A percentile compares a stretch with the other conserved stretches of the same genome.
Conservation (phyloP, 2,329 filamentous ascomycete species). For the Cordyceps tenuipes region DNA sequence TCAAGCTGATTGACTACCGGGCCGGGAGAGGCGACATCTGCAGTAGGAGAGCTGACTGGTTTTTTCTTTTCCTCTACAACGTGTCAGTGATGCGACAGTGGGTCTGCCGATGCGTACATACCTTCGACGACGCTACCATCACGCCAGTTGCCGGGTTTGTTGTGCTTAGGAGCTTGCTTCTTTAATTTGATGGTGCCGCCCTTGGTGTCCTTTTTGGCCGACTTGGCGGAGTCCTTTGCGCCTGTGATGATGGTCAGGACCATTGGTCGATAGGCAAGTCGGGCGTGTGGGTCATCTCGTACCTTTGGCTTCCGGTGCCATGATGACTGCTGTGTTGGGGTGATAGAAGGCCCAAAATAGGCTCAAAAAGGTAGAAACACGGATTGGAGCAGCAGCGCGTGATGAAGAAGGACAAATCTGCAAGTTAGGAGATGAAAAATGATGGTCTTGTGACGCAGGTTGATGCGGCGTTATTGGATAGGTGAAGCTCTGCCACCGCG, state of each 20-base stretch:
- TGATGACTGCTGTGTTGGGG: not conserved
- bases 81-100: not conserved
- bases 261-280: not conserved
- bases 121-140: slow-evolving; percentile 57
- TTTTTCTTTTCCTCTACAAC: slow-evolving; percentile 46
- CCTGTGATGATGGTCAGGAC: slow-evolving; percentile 25
- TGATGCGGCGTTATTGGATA: not conserved
- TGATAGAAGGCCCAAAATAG: not conserved
- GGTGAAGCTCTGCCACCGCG: not conserved
- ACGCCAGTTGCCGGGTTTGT: slow-evolving; percentile 62
- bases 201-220: slow-evolving; percentile 46
- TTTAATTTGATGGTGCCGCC: slow-evolving; percentile 53
- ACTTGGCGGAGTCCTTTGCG: slow-evolving; percentile 52
- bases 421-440: not conserved
- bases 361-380: not conserved
- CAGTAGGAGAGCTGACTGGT: slow-evolving; percentile 34
- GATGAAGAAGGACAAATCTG: not conserved
- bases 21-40: slow-evolving; percentile 39
- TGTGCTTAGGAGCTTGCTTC: slow-evolving; percentile 53
- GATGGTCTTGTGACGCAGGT: not conserved
- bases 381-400: not conserved
- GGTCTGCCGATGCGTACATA: slow-evolving; percentile 25
- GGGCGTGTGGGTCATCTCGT: not conserved
- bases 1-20: slow-evolving; percentile 62
- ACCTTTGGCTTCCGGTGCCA: slow-evolving; percentile 13